phyloP scores from a whole-genome alignment of 352 stramenopile species.

The Sclerospora graminicola region DNA sequence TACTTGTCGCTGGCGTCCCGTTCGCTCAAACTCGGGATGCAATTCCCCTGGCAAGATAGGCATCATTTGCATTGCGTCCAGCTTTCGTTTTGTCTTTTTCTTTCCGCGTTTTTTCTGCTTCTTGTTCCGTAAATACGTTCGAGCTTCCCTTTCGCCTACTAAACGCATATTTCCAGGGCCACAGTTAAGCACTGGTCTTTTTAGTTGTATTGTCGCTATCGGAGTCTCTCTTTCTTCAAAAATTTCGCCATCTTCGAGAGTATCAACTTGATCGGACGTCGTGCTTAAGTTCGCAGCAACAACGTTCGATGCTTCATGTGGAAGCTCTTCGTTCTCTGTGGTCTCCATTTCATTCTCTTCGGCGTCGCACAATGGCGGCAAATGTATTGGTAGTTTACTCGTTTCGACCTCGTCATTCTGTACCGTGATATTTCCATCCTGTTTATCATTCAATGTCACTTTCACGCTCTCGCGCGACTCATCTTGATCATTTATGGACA shows the following conservation, averaged over 20 bases:
- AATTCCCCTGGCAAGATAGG: slow-evolving; percentile 2
- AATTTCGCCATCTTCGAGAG: slow-evolving; percentile 67
- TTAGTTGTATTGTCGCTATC: slow-evolving; percentile 24
- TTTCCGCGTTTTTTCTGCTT: slow-evolving; percentile 72
- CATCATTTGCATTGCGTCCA: slow-evolving; percentile 37
- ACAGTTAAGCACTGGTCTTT: slow-evolving; percentile 22
- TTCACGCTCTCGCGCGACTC: slow-evolving; percentile 3
- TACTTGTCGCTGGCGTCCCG: slow-evolving; percentile 21
- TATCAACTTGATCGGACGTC: slow-evolving; percentile 4
- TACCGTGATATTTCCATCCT: not conserved
- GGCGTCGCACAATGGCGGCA: not conserved
- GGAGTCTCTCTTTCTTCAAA: slow-evolving; percentile 42
- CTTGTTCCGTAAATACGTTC: slow-evolving; percentile 19
- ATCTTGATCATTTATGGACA: not conserved
- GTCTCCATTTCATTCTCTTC: slow-evolving; percentile 19
- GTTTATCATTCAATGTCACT: slow-evolving; percentile 5
- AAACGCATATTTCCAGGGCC: slow-evolving; percentile 5
- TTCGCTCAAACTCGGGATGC: slow-evolving; percentile 21
- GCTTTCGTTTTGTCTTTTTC: slow-evolving; percentile 68
- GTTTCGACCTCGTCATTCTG: not conserved
- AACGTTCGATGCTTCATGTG: slow-evolving; percentile 5
- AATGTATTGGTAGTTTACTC: slow-evolving; percentile 1
- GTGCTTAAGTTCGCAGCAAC: not conserved
- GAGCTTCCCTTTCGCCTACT: slow-evolving; percentile 3
- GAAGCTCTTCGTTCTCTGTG: slow-evolving; percentile 33